Conservation (phyloP, 2,329 filamentous ascomycete genomes). For the Colletotrichum sp. region DNA sequence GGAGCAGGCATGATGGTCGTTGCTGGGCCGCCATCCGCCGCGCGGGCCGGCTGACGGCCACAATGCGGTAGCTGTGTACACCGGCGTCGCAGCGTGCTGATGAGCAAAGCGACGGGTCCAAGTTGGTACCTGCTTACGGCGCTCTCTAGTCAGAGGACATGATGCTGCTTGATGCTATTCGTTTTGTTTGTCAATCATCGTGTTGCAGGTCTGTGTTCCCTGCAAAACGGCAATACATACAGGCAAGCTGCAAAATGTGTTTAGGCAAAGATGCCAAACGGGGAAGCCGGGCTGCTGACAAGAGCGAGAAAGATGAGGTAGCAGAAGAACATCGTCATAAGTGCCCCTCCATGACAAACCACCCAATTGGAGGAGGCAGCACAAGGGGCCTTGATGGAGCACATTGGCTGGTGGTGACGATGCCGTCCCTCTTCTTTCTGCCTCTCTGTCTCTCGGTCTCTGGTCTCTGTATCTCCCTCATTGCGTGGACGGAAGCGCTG, state of each 20-base stretch:
- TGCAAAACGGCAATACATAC: background rate
- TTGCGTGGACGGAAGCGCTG: constrained; percentile 12
- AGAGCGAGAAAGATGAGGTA: constrained; percentile 11
- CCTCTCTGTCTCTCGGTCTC: background rate
- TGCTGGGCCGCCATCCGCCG: constrained; percentile 20
- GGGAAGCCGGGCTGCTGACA: background rate
- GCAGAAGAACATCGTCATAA: constrained; percentile 15
- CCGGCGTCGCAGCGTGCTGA: background rate
- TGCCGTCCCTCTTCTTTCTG: constrained; percentile 8
- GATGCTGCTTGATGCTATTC: background rate
- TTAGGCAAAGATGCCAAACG: background rate
- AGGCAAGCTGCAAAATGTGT: background rate
- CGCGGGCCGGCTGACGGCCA: constrained; percentile 12
- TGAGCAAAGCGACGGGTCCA: background rate
- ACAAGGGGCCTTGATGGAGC: constrained; percentile 8
- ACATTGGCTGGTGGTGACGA: constrained; percentile 7
- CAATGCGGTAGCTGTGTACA: constrained; percentile 13
- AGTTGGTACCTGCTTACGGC: background rate
- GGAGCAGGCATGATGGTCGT: constrained; percentile 19
- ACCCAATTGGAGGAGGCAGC: constrained; percentile 1
- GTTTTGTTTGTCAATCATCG: background rate
- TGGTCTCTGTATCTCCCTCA: background rate
- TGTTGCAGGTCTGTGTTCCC: background rate
- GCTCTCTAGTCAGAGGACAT: background rate
- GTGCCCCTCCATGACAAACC: constrained; percentile 12